Conservation (phyloP, 192 early-diverging fungal genomes). For the Jimgerdemannia flammicorona region DNA sequence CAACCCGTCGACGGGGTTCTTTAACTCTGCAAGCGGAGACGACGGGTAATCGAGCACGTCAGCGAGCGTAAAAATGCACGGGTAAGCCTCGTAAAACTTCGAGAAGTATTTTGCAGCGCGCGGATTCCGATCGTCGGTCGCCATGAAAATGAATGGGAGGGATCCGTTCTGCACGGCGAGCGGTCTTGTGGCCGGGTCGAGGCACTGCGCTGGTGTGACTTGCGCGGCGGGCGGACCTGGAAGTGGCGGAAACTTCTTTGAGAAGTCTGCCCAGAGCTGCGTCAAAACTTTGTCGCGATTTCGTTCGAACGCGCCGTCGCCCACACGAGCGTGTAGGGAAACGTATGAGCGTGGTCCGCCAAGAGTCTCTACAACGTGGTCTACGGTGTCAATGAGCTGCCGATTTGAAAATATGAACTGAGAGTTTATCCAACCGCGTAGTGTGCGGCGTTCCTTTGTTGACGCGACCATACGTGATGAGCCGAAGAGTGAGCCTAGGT, state of each 20-base stretch:
- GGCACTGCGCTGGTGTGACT: background rate
- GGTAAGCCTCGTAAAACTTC: conserved; percentile 22
- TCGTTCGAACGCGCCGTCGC: conserved; percentile 35
- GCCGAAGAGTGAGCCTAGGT: conserved; percentile 40
- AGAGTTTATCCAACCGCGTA: conserved; percentile 13
- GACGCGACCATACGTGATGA: conserved; percentile 24
- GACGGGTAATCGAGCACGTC: conserved; percentile 19
- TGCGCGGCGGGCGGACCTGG: background rate
- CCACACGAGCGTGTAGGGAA: conserved; percentile 34
- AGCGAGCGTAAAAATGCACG: conserved; percentile 35
- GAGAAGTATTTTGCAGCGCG: conserved; percentile 16
- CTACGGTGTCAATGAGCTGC: conserved; percentile 21
- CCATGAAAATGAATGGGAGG: conserved; percentile 40
- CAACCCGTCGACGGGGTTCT: conserved; percentile 7
- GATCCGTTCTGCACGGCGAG: background rate
- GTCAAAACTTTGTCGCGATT: conserved; percentile 18
- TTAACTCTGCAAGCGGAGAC: conserved; percentile 3
- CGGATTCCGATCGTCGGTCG: conserved; percentile 40
- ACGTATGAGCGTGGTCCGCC: conserved; percentile 30
- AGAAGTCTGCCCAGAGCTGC: conserved; percentile 11
- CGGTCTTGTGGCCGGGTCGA: background rate
- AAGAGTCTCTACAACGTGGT: conserved; percentile 8
- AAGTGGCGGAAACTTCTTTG: background rate
- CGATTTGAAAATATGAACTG: conserved; percentile 28
- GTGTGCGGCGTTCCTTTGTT: conserved; percentile 7